Percentiles rank a stretch among this genome's conserved stretches.
These are phyloP conservation scores for Datisca glomerata DNA, from an alignment of 306 rosid genomes.

Conservation along the genomic window DNA sequence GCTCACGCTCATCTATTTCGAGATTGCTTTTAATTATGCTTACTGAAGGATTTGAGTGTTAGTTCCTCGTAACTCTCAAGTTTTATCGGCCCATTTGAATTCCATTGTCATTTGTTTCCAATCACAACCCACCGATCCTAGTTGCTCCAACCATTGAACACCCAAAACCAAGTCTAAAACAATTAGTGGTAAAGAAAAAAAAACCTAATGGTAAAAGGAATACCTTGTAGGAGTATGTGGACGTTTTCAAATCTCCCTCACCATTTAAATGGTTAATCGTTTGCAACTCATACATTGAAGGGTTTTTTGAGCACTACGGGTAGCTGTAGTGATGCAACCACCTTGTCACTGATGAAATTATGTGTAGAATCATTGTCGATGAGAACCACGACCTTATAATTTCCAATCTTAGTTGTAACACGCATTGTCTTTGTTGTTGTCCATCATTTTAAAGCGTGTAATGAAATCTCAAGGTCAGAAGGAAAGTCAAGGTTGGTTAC, in stretches of 20 bases:
- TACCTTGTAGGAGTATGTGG: background rate
- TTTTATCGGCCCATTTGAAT: no score
- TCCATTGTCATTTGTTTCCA: no score
- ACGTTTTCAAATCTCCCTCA: slow-evolving; percentile 6
- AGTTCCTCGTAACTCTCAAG: no score
- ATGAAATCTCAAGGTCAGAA: background rate
- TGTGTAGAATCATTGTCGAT: background rate
- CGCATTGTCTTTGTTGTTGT: background rate
- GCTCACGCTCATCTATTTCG: background rate
- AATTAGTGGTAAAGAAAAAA: background rate
- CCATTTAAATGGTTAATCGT: background rate
- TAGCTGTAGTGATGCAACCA: background rate
- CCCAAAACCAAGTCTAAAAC: background rate
- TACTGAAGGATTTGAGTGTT: no score
- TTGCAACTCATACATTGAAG: background rate
- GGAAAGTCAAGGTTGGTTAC: background rate
- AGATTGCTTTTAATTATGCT: background rate
- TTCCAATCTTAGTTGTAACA: slow-evolving; percentile 1
- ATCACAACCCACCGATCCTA: no score
- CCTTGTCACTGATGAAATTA: background rate
- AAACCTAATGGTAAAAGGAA: background rate
- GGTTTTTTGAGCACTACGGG: background rate
- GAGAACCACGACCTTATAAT: background rate
- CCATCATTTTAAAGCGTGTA: background rate
- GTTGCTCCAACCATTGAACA: background rate